These are phyloP conservation scores for Fusarium protoensiforme DNA, from an alignment of 2,329 filamentous ascomycete species.

Conservation along the genomic window DNA sequence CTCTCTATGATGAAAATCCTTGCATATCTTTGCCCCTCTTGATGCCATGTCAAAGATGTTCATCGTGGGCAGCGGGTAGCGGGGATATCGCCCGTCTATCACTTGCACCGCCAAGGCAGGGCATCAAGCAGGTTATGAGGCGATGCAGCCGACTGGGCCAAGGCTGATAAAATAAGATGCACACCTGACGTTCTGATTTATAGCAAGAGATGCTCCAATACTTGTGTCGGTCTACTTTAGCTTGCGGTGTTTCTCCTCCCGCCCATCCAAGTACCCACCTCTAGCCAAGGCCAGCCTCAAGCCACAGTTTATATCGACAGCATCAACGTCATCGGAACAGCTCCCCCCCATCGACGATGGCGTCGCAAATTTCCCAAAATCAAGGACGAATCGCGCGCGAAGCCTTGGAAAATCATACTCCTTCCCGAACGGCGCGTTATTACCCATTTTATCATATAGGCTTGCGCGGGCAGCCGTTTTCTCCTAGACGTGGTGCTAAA, in stretches of 20 bases:
- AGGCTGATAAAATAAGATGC: not conserved
- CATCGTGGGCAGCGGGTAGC: not conserved
- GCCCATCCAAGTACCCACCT: constrained; percentile 11
- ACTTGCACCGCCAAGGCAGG: not conserved
- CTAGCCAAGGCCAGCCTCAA: constrained; percentile 27
- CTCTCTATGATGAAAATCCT: constrained; percentile 5
- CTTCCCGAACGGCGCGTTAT: constrained; percentile 1
- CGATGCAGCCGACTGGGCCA: not conserved
- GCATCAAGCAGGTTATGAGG: not conserved
- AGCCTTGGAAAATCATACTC: constrained; percentile 15
- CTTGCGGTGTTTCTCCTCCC: not conserved
- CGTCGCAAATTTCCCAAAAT: constrained; percentile 30
- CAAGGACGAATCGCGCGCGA: constrained; percentile 26
- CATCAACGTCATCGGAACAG: constrained; percentile 31
- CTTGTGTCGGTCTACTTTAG: not conserved
- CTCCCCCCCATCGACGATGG: constrained; percentile 28
- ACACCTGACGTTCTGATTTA: not conserved
- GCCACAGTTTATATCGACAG: constrained; percentile 11
- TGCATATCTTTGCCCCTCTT: not conserved
- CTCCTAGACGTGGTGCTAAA: not conserved
- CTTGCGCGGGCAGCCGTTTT: not conserved
- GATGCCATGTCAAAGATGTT: not conserved
- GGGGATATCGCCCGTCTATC: not conserved
- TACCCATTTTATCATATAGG: constrained; percentile 7
- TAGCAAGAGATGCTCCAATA: not conserved